phyloP scores from a whole-genome alignment of 768 basidiomycete species.

The Mycena crocata region DNA sequence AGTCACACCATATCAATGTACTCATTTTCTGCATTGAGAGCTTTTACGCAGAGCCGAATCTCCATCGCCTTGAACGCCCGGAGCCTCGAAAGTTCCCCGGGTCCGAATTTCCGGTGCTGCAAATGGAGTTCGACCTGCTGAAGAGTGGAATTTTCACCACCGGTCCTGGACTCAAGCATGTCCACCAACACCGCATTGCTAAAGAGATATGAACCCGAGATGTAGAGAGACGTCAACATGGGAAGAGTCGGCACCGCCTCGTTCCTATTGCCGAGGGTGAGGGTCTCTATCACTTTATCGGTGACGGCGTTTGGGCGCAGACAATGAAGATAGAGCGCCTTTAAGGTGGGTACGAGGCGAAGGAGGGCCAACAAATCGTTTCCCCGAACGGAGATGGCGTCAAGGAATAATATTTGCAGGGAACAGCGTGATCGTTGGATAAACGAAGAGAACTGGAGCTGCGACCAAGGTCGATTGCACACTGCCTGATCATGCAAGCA shows the following conservation, averaged over 20 bases:
- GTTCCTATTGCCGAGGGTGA: not conserved
- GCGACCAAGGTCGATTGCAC: not conserved
- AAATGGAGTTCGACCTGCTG: constrained; percentile 2
- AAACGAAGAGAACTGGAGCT: constrained; percentile 2
- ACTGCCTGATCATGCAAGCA: too few species aligned
- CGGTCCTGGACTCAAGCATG: constrained; percentile 10
- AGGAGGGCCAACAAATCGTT: constrained; percentile 1
- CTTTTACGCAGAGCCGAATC: too few species aligned
- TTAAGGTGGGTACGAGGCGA: constrained; percentile 5
- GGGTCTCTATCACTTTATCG: not conserved
- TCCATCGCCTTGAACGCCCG: too few species aligned
- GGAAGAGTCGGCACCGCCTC: constrained; percentile 9
- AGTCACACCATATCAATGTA: too few species aligned
- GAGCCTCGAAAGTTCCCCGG: too few species aligned
- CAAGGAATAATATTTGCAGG: not conserved
- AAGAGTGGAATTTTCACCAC: not conserved
- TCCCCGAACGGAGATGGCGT: not conserved
- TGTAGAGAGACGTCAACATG: not conserved
- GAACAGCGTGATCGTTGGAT: constrained; percentile 5
- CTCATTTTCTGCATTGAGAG: too few species aligned
- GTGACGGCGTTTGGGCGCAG: constrained; percentile 10
- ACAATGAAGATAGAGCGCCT: not conserved
- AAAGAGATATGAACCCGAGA: constrained; percentile 16
- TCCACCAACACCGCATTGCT: constrained; percentile 1
- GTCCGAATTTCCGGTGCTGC: not conserved